Base-by-base conservation (phyloP, 805 yeast genomes). In the Metschnikowia continentalis region DNA sequence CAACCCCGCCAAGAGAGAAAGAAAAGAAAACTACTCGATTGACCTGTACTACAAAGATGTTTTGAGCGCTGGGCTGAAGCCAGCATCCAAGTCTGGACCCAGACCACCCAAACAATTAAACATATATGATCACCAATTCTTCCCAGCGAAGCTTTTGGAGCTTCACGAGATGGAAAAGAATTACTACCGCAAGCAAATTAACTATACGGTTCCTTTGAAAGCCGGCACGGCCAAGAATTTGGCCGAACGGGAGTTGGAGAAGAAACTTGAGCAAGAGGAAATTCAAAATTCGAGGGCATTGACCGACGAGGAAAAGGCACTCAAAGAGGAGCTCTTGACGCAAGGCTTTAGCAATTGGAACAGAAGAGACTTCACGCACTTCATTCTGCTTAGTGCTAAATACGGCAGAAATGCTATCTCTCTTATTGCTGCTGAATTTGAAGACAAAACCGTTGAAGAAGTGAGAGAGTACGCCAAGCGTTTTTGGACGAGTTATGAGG, bases 111-210 rank as follows among this genome's bases (percentile, higher is more conserved):
- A 86, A 62, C 94, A 89, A 60, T 72, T 88, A 53, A 83, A 82
- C 52, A 75, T 89, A 37, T 88, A 86, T 63, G 96, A 94, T 63
- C 97, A 91, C 68, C 99, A 94, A 68, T 89, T 94, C 61, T 88
- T 79, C 66, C 90, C 96, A 0, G 77, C 84, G n/a, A 79, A 87
- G 62, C 71, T 94, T 42, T 75, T 80, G 56, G 90, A 86, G 49
- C 65, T 94, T 38, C 83, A 87, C 62, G 96, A 90, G 52, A 78
- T 84, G 67, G 98, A 94, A 64, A 83, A 84, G 59, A 82, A 86
- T 51, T 85, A 82, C 67, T 86, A 78, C 66, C 84, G 88, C 50
- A 86, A 89, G 61, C 82, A 78, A 58, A 78, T 80, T 22, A 81
- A 80, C 13, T 86, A 80, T 69, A 73, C 76, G 58, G 87, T 83